Evolutionary conservation across 208 protist genomes (phyloP), one percentile per base, ranked within the genome.

Genomic region (Trichomonas tenax): DNA sequence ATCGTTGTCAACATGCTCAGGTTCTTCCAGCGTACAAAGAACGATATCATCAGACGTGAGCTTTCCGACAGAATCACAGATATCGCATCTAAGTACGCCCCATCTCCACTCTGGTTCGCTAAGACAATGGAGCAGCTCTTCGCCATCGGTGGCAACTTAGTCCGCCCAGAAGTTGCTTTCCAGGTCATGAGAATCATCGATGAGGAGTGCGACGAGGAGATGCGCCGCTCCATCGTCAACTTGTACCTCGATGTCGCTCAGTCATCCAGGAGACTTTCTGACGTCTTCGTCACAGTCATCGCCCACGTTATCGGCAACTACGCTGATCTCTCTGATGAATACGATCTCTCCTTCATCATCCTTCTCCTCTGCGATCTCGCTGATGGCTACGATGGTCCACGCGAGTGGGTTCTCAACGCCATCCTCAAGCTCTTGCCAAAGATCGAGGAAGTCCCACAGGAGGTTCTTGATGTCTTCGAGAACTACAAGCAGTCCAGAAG

Each of bases 1-100:
- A 93, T 93, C 51, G 44, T 93, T 15, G 26, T 93, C n/a, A 93
- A 93, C n/a, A 93, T 93, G 86, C 44, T 93, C 10, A 93, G 46
- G 26, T 93, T 93, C 86, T 93, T 93, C 86, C 86, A 93, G 44
- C 40, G 44, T 9, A 93, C 86, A 93, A 93, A 93, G 86, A 93
- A 93, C n/a, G 86, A 93, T 1, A 23, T 41, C 21, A 38, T 93
- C 15, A 48, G 86, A 93, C 41, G 15, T 38, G 86, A 93, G 38
- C n/a, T 93, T 40, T 41, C 86, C 17, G 86, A 93, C 46, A 4
- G 86, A 17, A 93, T 93, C 9, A 93, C 86, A 93, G 41, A 41
- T 8, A 93, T 93, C 10, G 86, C 86, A 0, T 51, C 44, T 0
- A 48, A 93, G 14, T 93, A 34, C 26, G 45, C 86, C 11, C 86